These are phyloP conservation scores for Dryas drummondii DNA, from an alignment of 306 rosid genomes.

Conservation along the genomic window DNA sequence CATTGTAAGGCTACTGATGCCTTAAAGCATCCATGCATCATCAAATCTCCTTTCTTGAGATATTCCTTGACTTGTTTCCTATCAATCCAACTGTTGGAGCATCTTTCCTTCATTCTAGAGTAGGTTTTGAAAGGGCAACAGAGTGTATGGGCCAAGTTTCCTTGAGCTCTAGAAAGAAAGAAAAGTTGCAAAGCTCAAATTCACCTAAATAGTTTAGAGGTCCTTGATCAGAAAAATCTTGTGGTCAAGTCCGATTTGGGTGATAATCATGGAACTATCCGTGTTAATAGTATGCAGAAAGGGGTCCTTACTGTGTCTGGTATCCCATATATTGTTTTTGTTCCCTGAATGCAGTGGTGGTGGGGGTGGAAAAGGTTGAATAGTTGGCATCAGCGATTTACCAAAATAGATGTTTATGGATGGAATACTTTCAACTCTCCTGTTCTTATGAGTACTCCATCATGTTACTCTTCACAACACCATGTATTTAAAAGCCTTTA, in stretches of 20 bases:
- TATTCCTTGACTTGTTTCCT: slow-evolving; percentile 8
- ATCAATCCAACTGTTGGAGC: slow-evolving; percentile 46
- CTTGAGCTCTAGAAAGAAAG: slow-evolving; percentile 54
- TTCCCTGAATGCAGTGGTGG: no score
- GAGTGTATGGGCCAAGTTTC: slow-evolving; percentile 44
- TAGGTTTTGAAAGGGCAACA: slow-evolving; percentile 35
- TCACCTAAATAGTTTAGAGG: slow-evolving; percentile 40
- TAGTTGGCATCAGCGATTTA: no score
- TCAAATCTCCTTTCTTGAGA: slow-evolving; percentile 47
- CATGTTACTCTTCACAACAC: no score
- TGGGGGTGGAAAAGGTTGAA: no score
- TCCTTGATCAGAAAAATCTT: slow-evolving; percentile 26
- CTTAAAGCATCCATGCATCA: slow-evolving; percentile 35
- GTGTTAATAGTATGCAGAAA: slow-evolving; percentile 29
- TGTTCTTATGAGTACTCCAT: no score
- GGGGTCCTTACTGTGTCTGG: slow-evolving; percentile 22
- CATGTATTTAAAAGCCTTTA: no score
- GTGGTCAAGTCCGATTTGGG: slow-evolving; percentile 27
- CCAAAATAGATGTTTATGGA: no score
- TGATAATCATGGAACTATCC: slow-evolving; percentile 27
- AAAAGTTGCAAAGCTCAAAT: slow-evolving; percentile 46
- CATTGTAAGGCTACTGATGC: slow-evolving; percentile 45
- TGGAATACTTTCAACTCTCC: no score
- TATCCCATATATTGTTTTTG: no score
- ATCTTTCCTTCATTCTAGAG: slow-evolving; percentile 45